Evolutionary conservation across 2,329 filamentous ascomycete genomes (phyloP), one percentile per base, ranked within the genome.

Genomic region (Fusarium anguioides): DNA sequence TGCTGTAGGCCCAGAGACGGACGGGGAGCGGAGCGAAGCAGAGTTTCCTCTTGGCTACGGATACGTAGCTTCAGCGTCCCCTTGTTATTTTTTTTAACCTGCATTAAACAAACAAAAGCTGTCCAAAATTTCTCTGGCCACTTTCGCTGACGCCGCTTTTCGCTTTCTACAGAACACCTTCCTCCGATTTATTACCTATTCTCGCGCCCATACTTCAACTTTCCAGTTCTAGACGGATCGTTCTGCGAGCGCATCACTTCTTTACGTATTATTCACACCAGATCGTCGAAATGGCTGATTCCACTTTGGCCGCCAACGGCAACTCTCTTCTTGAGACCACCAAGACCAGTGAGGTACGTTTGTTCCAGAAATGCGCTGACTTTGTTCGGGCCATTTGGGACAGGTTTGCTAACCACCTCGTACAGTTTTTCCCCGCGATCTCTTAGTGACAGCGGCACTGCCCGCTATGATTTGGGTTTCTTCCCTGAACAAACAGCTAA

Each of bases 301-400:
- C 75, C 68, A 72, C 76, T 57, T 72, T 73, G 27, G 72, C 78
- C 74, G 75, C 77, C 77, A 85, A 85, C 77, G 83, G 82, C 75
- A 78, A 72, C 70, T 79, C 81, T 70, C 76, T 79, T 68, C 64
- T 81, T 64, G 78, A 84, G 68, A 74, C 77, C 68, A 78, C 84
- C 73, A 86, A 85, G 77, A 79, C 76, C 74, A 86, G 85, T 87
- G 81, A 79, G 85, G 84, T 85, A 73, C 57, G 82, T 72, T 46
- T 46, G 79, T 64, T 24, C 44, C n/a, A 17, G 39, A 58, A 60
- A 44, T 59, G 46, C 52, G 48, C 46, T 55, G 62, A 54, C 47
- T 48, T 42, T 42, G 47, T 37, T 48, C 58, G 46, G 57, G 39
- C 57, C 60, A 36, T 35, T 21, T 64, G 46, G 66, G 60, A 70